A percentile compares a stretch with the other conserved stretches of the same genome.
Conservation (phyloP, 768 basidiomycete genomes). For the Phallus indusiatus region DNA sequence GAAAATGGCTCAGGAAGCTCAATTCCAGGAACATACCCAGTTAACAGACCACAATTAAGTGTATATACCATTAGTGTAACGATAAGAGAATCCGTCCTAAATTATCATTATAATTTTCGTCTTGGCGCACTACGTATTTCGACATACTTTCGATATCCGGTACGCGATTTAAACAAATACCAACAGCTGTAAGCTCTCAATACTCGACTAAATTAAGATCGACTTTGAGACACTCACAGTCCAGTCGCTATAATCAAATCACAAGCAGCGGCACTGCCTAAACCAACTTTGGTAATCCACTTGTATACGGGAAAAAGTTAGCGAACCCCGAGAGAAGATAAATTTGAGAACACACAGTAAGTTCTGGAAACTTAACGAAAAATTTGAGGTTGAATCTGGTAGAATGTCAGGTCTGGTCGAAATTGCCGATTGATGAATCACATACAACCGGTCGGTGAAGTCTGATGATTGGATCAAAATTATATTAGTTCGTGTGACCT, state of each 20-base stretch:
- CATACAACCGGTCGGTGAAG: not conserved
- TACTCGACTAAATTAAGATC: not conserved
- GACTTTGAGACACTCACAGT: constrained; percentile 27
- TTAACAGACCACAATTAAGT: constrained; percentile 19
- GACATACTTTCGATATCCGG: not conserved
- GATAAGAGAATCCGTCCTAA: constrained; percentile 20
- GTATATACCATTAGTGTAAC: constrained; percentile 19
- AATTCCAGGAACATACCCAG: constrained; percentile 13
- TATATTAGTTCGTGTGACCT: not conserved
- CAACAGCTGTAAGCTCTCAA: constrained; percentile 11
- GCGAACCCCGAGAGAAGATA: constrained; percentile 25
- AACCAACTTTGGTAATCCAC: constrained; percentile 42
- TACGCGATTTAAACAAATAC: constrained; percentile 8
- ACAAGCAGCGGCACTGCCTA: constrained; percentile 37
- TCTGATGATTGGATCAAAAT: not conserved
- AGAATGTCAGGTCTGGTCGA: constrained; percentile 4
- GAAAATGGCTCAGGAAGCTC: not conserved
- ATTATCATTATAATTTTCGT: not conserved
- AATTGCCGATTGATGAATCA: constrained; percentile 9
- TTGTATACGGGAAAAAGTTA: constrained; percentile 12
- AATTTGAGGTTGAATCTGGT: constrained; percentile 18
- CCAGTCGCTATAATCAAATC: constrained; percentile 40
- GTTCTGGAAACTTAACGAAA: constrained; percentile 24
- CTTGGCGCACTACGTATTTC: not conserved
- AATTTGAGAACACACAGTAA: constrained; percentile 20